Evolutionary conservation across 805 yeast genomes (phyloP).

Genomic region (Schizosaccharomyces octosporus): DNA sequence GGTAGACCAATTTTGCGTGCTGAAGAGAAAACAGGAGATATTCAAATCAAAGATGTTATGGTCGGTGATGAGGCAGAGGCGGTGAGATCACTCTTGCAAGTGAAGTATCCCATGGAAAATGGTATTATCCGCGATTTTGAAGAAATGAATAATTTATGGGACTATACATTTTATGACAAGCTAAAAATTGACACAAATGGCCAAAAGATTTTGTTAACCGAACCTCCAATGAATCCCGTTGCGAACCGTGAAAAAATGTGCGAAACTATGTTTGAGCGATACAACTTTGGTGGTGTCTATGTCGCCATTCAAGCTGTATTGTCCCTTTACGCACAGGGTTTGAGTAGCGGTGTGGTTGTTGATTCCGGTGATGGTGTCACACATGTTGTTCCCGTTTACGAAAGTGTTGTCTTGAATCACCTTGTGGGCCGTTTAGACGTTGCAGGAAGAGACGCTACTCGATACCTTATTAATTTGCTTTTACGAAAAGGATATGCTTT

Average conservation of each 20-base stretch:
- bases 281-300: conserved; percentile 74
- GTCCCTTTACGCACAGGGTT: conserved; percentile 73
- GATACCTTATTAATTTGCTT: conserved; percentile 70
- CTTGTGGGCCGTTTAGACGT: conserved; percentile 78
- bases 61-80: conserved; percentile 89
- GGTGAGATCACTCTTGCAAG: conserved; percentile 69
- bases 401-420: conserved; percentile 86
- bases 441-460: conserved; percentile 96
- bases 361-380: conserved; percentile 98
- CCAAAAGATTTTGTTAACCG: conserved; percentile 66
- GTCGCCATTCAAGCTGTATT: conserved; percentile 96
- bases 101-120: conserved; percentile 93
- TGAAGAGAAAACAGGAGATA: conserved; percentile 59
- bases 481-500: conserved; percentile 93
- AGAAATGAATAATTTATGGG: conserved; percentile 96
- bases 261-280: conserved; percentile 76
- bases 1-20: conserved; percentile 94
- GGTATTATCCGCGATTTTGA: conserved; percentile 96
- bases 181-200: conserved; percentile 56
- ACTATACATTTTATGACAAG: conserved; percentile 80
- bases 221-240: conserved; percentile 93
- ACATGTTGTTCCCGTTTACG: conserved; percentile 93
- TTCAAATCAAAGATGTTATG: conserved; percentile 85
- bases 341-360: conserved; percentile 90
- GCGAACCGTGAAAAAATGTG: conserved; percentile 79